Evolutionary conservation across 2,329 filamentous ascomycete species (phyloP).

Genomic region (Colletotrichum higginsianum): DNA sequence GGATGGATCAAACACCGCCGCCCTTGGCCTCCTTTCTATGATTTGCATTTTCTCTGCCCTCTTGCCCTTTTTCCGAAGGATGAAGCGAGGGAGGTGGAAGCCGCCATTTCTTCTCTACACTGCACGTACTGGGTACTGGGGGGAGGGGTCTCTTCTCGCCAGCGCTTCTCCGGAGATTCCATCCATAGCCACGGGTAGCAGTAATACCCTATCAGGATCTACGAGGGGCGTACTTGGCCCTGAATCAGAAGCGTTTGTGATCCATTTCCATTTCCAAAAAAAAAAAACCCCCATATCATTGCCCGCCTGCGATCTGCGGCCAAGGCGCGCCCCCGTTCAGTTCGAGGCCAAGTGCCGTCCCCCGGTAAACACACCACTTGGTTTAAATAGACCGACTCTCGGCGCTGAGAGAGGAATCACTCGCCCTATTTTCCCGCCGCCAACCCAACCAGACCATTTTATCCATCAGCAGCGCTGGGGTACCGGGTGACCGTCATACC

Average conservation of each 20-base stretch:
- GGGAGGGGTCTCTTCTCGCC: not conserved
- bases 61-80: not conserved
- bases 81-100: not conserved
- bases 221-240: constrained; percentile 21
- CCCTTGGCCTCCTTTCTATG: constrained; percentile 4
- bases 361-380: constrained; percentile 28
- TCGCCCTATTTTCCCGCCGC: constrained; percentile 12
- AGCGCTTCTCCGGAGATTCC: constrained; percentile 4
- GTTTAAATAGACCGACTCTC: constrained; percentile 38
- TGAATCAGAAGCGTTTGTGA: constrained; percentile 36
- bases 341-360: constrained; percentile 17
- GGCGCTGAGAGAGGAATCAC: constrained; percentile 13
- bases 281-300: not conserved
- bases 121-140: no score
- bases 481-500: constrained; percentile 37
- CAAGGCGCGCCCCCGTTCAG: constrained; percentile 20
- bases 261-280: constrained; percentile 21
- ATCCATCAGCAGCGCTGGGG: constrained; percentile 39
- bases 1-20: not conserved
- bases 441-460: constrained; percentile 29
- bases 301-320: constrained; percentile 28
- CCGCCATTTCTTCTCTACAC: not conserved
- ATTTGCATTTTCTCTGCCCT: not conserved
- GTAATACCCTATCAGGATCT: constrained; percentile 22
- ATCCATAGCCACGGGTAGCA: not conserved